These are phyloP conservation scores for Thraustotheca clavata DNA, from an alignment of 352 stramenopile genomes.

Conservation along the genomic window DNA sequence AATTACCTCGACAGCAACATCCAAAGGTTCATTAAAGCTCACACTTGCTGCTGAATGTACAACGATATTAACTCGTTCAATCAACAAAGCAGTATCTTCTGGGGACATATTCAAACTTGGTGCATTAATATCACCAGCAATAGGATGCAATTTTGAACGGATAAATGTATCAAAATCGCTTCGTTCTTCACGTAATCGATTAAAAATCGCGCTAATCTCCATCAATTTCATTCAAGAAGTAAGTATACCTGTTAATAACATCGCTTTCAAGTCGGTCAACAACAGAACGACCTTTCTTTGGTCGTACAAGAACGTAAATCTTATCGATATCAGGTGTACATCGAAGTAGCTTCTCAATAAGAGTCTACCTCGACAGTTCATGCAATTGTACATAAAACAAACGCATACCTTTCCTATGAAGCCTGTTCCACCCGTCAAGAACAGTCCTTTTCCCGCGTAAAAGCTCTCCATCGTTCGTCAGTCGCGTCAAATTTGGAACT, in stretches of 20 bases:
- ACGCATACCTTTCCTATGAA: conserved; percentile 71
- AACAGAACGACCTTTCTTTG: conserved; percentile 56
- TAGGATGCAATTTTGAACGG: conserved; percentile 43
- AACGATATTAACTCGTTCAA: conserved; percentile 43
- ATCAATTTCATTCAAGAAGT: neutral
- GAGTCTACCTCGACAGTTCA: conserved; percentile 28
- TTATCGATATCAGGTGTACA: conserved; percentile 47
- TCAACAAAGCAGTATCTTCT: conserved; percentile 36
- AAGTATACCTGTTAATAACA: conserved; percentile 42
- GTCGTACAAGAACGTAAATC: conserved; percentile 70
- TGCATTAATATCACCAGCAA: conserved; percentile 63
- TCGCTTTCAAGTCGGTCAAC: conserved; percentile 55
- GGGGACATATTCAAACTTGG: conserved; percentile 46
- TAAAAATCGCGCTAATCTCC: conserved; percentile 52
- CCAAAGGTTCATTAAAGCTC: conserved; percentile 79
- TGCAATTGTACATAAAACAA: neutral
- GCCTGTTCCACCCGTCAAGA: conserved; percentile 80
- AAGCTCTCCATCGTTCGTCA: conserved; percentile 37
- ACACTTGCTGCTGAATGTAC: conserved; percentile 83
- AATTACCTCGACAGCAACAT: conserved; percentile 56
- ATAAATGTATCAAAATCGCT: conserved; percentile 44
- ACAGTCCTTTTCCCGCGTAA: conserved; percentile 56
- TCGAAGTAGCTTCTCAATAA: conserved; percentile 76
- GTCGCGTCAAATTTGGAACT: neutral
- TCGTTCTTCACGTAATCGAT: conserved; percentile 48